Evolutionary conservation across 108 stramenopile species (phyloP).

Genomic region (Fragilaria radians): DNA sequence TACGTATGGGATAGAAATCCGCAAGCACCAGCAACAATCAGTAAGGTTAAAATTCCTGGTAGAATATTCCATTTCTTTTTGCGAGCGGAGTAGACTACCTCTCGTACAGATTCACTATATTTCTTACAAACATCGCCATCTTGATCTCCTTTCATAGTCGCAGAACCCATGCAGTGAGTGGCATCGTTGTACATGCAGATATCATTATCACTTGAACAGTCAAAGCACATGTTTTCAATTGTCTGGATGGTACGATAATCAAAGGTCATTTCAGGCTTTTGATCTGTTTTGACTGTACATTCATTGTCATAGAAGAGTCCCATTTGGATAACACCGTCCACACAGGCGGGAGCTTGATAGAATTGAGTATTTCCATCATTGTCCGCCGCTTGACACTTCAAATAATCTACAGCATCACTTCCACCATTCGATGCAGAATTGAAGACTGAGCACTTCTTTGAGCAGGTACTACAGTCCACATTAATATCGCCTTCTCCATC

Average conservation of each 20-base stretch:
- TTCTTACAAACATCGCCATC: slow-evolving; percentile 34
- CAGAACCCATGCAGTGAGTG: slow-evolving; percentile 41
- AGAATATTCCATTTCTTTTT: slow-evolving; percentile 22
- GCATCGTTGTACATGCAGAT: slow-evolving; percentile 27
- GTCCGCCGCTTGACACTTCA: slow-evolving; percentile 34
- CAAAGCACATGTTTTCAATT: slow-evolving; percentile 26
- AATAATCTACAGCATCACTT: slow-evolving; percentile 33
- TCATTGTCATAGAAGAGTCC: slow-evolving; percentile 55
- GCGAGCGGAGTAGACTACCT: slow-evolving; percentile 20
- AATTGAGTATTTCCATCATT: slow-evolving; percentile 36
- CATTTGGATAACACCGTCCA: slow-evolving; percentile 27
- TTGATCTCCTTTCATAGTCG: slow-evolving; percentile 16
- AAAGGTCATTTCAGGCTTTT: slow-evolving; percentile 19
- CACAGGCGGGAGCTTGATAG: slow-evolving; percentile 46
- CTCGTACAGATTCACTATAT: slow-evolving; percentile 22
- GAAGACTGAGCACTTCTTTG: slow-evolving; percentile 10
- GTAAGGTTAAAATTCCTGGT: slow-evolving; percentile 11
- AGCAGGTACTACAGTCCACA: slow-evolving; percentile 25
- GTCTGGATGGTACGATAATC: slow-evolving; percentile 31
- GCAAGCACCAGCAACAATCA: slow-evolving; percentile 3
- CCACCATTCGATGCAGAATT: slow-evolving; percentile 11
- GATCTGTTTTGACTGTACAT: slow-evolving; percentile 39
- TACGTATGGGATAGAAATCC: slow-evolving; percentile 39
- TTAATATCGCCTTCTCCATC: slow-evolving; percentile 8
- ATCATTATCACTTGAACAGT: slow-evolving; percentile 26